phyloP scores from a whole-genome alignment of 208 protist genomes.

The Trypanosoma boissoni region DNA sequence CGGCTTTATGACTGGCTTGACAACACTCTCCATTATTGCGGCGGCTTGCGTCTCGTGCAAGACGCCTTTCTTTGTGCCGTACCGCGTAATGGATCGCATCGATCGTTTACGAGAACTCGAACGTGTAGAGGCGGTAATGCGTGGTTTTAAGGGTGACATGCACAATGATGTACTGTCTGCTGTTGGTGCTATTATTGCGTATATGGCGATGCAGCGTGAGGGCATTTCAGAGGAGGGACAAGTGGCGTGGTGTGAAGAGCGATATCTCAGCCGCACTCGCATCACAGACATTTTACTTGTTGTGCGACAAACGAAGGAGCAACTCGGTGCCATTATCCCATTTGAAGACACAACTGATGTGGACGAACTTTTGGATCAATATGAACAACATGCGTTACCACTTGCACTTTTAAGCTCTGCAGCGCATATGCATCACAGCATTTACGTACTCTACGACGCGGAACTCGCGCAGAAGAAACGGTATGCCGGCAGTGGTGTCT shows the following conservation, averaged over 20 bases:
- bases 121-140: slow-evolving; percentile 46
- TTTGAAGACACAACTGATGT: slow-evolving; percentile 66
- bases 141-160: slow-evolving; percentile 43
- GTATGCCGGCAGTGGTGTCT: slow-evolving; percentile 60
- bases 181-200: slow-evolving; percentile 60
- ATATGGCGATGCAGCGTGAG: slow-evolving; percentile 73
- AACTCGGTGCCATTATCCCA: slow-evolving; percentile 52
- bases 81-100: slow-evolving; percentile 43
- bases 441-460: slow-evolving; percentile 57
- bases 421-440: slow-evolving; percentile 58
- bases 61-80: slow-evolving; percentile 66
- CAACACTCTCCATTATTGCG: slow-evolving; percentile 61
- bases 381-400: slow-evolving; percentile 38
- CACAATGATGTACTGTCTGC: slow-evolving; percentile 61
- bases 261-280: slow-evolving; percentile 59
- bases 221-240: slow-evolving; percentile 75
- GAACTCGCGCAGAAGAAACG: slow-evolving; percentile 40
- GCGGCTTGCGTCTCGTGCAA: slow-evolving; percentile 60
- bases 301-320: slow-evolving; percentile 68
- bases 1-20: slow-evolving; percentile 65
- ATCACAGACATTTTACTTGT: slow-evolving; percentile 60
- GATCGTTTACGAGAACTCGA: slow-evolving; percentile 24
- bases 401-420: slow-evolving; percentile 51
- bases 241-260: slow-evolving; percentile 66
- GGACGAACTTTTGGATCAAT: slow-evolving; percentile 55